A percentile compares a stretch with the other conserved stretches of the same genome.
Evolutionary conservation across 805 yeast species (phyloP).

Genomic region (Kuraishia capsulata): DNA sequence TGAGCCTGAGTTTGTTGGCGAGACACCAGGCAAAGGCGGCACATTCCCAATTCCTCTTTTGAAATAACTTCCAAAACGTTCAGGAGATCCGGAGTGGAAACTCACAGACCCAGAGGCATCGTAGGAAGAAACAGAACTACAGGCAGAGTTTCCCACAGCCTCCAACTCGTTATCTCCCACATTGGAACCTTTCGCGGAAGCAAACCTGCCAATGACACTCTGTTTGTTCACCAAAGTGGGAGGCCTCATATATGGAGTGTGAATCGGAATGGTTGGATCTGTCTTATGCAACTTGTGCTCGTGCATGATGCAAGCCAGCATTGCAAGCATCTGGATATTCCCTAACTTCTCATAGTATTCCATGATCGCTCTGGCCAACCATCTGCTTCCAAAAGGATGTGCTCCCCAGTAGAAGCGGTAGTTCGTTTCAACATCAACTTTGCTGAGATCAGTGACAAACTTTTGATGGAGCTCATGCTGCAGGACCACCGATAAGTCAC

Average conservation of each 20-base stretch:
- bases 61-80: conserved; percentile 11
- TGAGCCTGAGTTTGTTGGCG: neutral
- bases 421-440: conserved; percentile 5
- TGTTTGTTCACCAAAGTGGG: neutral
- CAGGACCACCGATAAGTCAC: conserved; percentile 4
- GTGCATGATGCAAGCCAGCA: conserved; percentile 66
- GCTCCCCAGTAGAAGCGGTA: conserved; percentile 49
- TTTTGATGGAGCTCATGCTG: conserved; percentile 9
- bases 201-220: neutral
- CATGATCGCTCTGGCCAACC: conserved; percentile 58
- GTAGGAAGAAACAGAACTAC: conserved; percentile 9
- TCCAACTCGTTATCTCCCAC: neutral
- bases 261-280: conserved; percentile 29
- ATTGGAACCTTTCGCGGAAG: neutral
- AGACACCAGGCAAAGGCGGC: neutral
- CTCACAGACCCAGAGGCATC: conserved; percentile 6
- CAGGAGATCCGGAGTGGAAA: conserved; percentile 19
- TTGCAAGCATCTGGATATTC: conserved; percentile 84
- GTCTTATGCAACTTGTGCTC: conserved; percentile 26
- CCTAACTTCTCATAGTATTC: conserved; percentile 52
- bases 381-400: conserved; percentile 65
- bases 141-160: conserved; percentile 4
- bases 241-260: conserved; percentile 29
- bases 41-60: conserved; percentile 16
- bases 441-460: conserved; percentile 8